A percentile compares a stretch with the other conserved stretches of the same genome.
These are phyloP conservation scores for Lactifluus pinguis DNA, from an alignment of 768 basidiomycete species.

Conservation along the genomic window DNA sequence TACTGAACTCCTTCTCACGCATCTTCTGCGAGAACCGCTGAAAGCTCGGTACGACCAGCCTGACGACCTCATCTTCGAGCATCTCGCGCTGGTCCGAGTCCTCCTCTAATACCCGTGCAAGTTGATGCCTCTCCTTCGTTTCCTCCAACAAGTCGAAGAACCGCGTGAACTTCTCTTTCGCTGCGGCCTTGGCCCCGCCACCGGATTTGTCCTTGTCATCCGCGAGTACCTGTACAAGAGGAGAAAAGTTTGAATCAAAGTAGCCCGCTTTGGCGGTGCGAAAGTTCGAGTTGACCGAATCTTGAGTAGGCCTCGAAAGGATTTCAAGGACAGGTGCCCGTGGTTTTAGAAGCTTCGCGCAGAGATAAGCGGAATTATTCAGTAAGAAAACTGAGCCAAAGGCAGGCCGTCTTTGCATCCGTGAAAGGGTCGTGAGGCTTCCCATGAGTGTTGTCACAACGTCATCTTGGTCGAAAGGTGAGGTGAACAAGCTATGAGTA, in stretches of 20 bases:
- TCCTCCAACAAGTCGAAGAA: conserved; percentile 81
- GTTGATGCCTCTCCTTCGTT: conserved; percentile 62
- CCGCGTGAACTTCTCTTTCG: conserved; percentile 74
- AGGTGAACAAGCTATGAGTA: neutral
- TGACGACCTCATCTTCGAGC: conserved; percentile 65
- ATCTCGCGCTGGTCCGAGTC: conserved; percentile 50
- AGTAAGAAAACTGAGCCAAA: conserved; percentile 70
- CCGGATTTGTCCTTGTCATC: conserved; percentile 38
- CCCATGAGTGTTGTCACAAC: conserved; percentile 56
- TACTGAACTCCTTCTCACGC: conserved; percentile 76
- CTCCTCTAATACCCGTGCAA: conserved; percentile 62
- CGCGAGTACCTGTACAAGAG: conserved; percentile 55
- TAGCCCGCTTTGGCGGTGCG: conserved; percentile 78
- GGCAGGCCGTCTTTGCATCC: conserved; percentile 47
- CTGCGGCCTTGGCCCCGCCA: conserved; percentile 38
- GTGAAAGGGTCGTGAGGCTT: conserved; percentile 56
- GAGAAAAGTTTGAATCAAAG: conserved; percentile 75
- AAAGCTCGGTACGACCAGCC: conserved; percentile 66
- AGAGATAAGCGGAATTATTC: conserved; percentile 70
- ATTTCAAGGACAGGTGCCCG: conserved; percentile 41
- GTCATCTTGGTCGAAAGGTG: conserved; percentile 42
- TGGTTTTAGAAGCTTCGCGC: conserved; percentile 45
- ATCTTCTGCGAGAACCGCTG: conserved; percentile 69
- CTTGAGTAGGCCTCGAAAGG: conserved; percentile 52
- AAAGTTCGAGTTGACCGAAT: conserved; percentile 58